Conservation (phyloP, 768 basidiomycete genomes). For the Paxillus ammoniavirescens region DNA sequence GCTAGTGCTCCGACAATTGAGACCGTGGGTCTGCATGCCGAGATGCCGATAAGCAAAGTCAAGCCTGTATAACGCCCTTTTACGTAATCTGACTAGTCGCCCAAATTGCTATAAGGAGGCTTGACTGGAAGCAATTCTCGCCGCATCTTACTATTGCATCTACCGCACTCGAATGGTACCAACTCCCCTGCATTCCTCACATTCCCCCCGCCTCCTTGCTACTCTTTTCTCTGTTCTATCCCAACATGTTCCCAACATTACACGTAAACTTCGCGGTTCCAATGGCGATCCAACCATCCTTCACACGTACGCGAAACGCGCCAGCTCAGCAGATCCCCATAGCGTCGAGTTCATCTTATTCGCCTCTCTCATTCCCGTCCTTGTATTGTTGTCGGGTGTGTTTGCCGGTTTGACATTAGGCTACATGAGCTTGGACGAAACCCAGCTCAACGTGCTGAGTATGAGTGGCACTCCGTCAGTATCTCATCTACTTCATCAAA, state of each 20-base stretch:
- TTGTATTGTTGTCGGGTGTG: slow-evolving; percentile 78
- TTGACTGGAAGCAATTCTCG: background rate
- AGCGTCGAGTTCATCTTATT: slow-evolving; percentile 38
- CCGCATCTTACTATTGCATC: background rate
- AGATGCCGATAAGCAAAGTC: background rate
- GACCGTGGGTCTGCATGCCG: background rate
- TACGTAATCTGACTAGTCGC: slow-evolving; percentile 3
- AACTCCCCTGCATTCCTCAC: slow-evolving; percentile 29
- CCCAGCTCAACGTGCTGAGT: slow-evolving; percentile 84
- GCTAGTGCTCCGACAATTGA: no score
- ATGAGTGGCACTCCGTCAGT: slow-evolving; percentile 82
- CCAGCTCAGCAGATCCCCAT: slow-evolving; percentile 9
- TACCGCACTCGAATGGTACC: slow-evolving; percentile 37
- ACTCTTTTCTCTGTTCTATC: slow-evolving; percentile 42
- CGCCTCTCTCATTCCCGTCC: slow-evolving; percentile 71
- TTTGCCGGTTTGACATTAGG: slow-evolving; percentile 93
- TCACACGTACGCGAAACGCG: slow-evolving; percentile 33
- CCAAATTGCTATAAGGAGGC: background rate
- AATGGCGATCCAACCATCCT: slow-evolving; percentile 10
- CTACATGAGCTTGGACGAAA: slow-evolving; percentile 91
- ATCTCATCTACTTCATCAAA: background rate
- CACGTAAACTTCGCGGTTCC: slow-evolving; percentile 23
- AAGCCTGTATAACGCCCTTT: background rate
- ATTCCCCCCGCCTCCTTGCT: slow-evolving; percentile 45
- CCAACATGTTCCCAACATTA: slow-evolving; percentile 44